Evolutionary conservation across 495 filamentous ascomycete species (phyloP), one percentile per base, ranked within the genome.

Genomic region (Aspergillus homomorphus): DNA sequence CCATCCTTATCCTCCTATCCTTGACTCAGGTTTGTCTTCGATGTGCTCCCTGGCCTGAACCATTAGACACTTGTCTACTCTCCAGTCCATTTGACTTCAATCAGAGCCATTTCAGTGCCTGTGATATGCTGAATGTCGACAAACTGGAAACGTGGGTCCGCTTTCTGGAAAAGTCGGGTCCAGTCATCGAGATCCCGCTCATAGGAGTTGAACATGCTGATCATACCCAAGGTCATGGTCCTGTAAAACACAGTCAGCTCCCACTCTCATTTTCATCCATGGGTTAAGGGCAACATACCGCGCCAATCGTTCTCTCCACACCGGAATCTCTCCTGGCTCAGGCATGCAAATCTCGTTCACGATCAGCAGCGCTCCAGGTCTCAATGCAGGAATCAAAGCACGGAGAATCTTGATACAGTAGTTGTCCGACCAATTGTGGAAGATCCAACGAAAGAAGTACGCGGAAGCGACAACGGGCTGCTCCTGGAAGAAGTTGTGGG

Each of bases 341-440:
- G 33, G 33, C 33, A 38, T 38, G 12, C 33, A 38, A 12, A 38
- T 38, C 33, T 38, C 33, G 12, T 38, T 38, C 4, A 38, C 33
- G 15, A 38, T 38, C 4, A 38, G 7, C 33, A 5, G 33, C 15
- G 33, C 33, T 14, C 33, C 33, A 5, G 33, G 33, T 14, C 12
- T 5, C 33, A 87, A 69, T 0, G 81, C 80, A 4, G 83, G 83
- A 42, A 84, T 75, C 21, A 85, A 61, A 51, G 72, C 73, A 54
- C 67, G 62, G 21, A 87, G 72, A 49, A 86, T 78, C 54, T 77
- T 71, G n/a, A 81, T 58, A 1, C 79, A 77, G 61, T 84, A 84
- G 30, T 80, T 80, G 22, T 82, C 80, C 22, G 80, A 78, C 70
- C 84, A 79, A 67, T 85, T 82, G 66, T 85, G 84, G 51, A 86